Conservation (phyloP, 495 filamentous ascomycete species). For the Melanomma pulvis-pyrius region DNA sequence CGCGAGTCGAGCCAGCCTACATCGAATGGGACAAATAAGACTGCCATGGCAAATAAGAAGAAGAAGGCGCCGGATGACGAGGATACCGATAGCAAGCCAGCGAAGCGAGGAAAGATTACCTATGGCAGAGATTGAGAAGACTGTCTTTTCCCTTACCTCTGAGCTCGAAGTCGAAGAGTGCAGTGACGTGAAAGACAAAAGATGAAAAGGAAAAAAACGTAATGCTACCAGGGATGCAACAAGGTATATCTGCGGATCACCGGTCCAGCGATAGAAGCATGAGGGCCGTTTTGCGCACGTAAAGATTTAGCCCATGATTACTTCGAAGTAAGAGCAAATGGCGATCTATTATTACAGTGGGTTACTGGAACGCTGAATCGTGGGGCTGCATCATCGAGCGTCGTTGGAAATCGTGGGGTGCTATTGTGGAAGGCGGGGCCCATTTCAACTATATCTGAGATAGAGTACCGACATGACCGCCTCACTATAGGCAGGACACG, state of each 20-base stretch:
- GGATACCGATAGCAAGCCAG: constrained; percentile 44
- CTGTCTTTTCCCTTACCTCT: not conserved
- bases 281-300: not conserved
- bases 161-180: not conserved
- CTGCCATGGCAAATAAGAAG: constrained; percentile 43
- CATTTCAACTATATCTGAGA: constrained; percentile 1
- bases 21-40: constrained; percentile 33
- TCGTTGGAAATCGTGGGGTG: not conserved
- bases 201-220: not conserved
- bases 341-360: not conserved
- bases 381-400: no score
- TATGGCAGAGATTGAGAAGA: constrained; percentile 38
- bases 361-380: not conserved
- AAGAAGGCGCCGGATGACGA: constrained; percentile 43
- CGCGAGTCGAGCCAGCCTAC: constrained; percentile 43
- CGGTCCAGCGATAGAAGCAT: not conserved
- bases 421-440: not conserved
- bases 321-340: not conserved
- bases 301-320: not conserved
- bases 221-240: not conserved
- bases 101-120: constrained; percentile 48
- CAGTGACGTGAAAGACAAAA: not conserved
- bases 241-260: not conserved
- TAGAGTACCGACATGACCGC: constrained; percentile 18
- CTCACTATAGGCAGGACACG: not conserved